These are phyloP conservation scores for Sclerotinia spermophila DNA, from an alignment of 2,329 filamentous ascomycete species.

Conservation along the genomic window DNA sequence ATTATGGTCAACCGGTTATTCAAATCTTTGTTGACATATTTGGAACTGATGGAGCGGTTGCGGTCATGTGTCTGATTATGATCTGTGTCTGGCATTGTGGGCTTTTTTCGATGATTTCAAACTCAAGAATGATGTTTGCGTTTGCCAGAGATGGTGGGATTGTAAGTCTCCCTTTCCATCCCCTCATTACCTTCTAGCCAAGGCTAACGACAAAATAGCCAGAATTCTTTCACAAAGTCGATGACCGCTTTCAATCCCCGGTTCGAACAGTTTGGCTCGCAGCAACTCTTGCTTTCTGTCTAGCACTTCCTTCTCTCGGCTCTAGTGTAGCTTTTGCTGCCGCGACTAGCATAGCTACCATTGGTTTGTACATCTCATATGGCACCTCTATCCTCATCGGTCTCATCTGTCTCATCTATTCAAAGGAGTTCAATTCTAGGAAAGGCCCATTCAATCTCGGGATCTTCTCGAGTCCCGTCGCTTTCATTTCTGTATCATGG, in stretches of 20 bases:
- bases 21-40: constrained; percentile 57
- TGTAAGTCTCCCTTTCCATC: constrained; percentile 27
- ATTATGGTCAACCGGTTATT: constrained; percentile 51
- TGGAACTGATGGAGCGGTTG: constrained; percentile 53
- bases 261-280: constrained; percentile 55
- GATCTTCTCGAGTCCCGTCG: constrained; percentile 45
- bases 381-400: constrained; percentile 55
- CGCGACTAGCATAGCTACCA: constrained; percentile 56
- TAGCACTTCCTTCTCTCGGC: constrained; percentile 53
- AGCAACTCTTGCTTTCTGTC: constrained; percentile 50
- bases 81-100: constrained; percentile 60
- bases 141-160: constrained; percentile 55
- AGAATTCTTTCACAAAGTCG: constrained; percentile 52
- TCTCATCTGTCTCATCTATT: constrained; percentile 51
- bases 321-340: constrained; percentile 54
- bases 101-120: constrained; percentile 54
- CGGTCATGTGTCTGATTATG: constrained; percentile 53
- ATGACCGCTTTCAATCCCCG: constrained; percentile 47
- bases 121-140: constrained; percentile 58
- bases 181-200: neutral
- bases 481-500: constrained; percentile 48
- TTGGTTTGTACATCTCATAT: constrained; percentile 57
- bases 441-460: constrained; percentile 56
- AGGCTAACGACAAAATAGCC: constrained; percentile 34
- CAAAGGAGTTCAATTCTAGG: constrained; percentile 44